Percentiles rank a stretch among this genome's conserved stretches.
phyloP scores from a whole-genome alignment of 768 basidiomycete genomes.

The Russula griseocarnosa region DNA sequence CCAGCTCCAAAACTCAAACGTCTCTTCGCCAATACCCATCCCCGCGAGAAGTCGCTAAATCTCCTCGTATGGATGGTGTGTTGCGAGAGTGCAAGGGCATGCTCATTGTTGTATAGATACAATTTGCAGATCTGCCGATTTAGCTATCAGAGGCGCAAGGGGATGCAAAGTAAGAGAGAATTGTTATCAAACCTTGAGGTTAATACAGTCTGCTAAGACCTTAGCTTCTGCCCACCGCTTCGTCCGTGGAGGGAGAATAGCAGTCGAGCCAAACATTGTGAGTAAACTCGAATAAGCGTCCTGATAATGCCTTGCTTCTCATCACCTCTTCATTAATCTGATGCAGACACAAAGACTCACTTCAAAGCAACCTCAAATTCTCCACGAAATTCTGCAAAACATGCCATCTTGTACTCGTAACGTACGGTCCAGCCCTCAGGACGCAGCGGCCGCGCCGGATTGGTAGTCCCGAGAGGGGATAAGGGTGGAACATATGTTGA shows the following conservation, averaged over 20 bases:
- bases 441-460: conserved; percentile 56
- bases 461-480: conserved; percentile 41
- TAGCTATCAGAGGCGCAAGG: neutral
- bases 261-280: conserved; percentile 86
- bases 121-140: conserved; percentile 72
- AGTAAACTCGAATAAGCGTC: conserved; percentile 82
- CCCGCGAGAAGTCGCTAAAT: conserved; percentile 80
- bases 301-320: conserved; percentile 73
- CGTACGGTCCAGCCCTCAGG: conserved; percentile 93
- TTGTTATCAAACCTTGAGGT: conserved; percentile 62
- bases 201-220: conserved; percentile 91
- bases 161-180: neutral
- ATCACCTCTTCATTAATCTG: conserved; percentile 18
- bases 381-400: conserved; percentile 91
- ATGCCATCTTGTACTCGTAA: conserved; percentile 97
- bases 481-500: conserved; percentile 50
- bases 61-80: conserved; percentile 81
- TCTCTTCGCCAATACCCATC: conserved; percentile 96
- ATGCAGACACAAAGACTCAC: conserved; percentile 43
- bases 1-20: conserved; percentile 98
- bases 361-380: conserved; percentile 91
- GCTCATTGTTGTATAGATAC: conserved; percentile 87
- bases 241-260: conserved; percentile 83
- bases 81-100: conserved; percentile 72
- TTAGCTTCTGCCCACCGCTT: conserved; percentile 99